These are phyloP conservation scores for Paramecium biaurelia DNA, from an alignment of 73 alveolate genomes.

Conservation along the genomic window DNA sequence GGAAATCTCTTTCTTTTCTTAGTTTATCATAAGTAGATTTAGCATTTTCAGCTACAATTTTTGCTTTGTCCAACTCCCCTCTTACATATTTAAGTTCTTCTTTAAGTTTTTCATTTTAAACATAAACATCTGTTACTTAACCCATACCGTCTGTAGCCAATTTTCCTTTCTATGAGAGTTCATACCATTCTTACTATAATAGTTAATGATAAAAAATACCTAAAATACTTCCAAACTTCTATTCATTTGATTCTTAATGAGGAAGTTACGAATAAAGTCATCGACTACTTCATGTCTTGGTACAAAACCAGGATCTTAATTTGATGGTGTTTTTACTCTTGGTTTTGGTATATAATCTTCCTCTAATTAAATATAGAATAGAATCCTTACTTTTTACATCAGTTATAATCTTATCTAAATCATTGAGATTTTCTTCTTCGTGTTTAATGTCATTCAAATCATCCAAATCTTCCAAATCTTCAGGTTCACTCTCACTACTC, in stretches of 20 bases:
- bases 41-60: slow-evolving; percentile 90
- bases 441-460: slow-evolving; percentile 59
- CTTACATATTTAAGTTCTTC: slow-evolving; percentile 91
- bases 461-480: slow-evolving; percentile 56
- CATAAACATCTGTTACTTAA: slow-evolving; percentile 97
- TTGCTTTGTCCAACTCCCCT: slow-evolving; percentile 89
- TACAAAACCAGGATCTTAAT: slow-evolving; percentile 70
- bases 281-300: slow-evolving; percentile 96
- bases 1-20: slow-evolving; percentile 98
- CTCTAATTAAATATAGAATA: slow-evolving; percentile 9
- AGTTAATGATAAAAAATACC: slow-evolving; percentile 45
- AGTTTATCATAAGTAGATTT: slow-evolving; percentile 95
- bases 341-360: slow-evolving; percentile 57
- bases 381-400: slow-evolving; percentile 24
- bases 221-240: slow-evolving; percentile 94
- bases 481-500: slow-evolving; percentile 66
- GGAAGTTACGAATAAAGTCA: slow-evolving; percentile 98
- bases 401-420: slow-evolving; percentile 54
- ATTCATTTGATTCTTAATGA: slow-evolving; percentile 88
- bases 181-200: slow-evolving; percentile 90
- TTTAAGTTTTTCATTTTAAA: slow-evolving; percentile 92
- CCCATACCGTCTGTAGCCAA: slow-evolving; percentile 93
- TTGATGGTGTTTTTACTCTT: not conserved
- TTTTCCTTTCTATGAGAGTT: slow-evolving; percentile 96
- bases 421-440: slow-evolving; percentile 50